Base-by-base conservation (phyloP, 2,329 filamentous ascomycete genomes). In the Aspergillus alliaceus region DNA sequence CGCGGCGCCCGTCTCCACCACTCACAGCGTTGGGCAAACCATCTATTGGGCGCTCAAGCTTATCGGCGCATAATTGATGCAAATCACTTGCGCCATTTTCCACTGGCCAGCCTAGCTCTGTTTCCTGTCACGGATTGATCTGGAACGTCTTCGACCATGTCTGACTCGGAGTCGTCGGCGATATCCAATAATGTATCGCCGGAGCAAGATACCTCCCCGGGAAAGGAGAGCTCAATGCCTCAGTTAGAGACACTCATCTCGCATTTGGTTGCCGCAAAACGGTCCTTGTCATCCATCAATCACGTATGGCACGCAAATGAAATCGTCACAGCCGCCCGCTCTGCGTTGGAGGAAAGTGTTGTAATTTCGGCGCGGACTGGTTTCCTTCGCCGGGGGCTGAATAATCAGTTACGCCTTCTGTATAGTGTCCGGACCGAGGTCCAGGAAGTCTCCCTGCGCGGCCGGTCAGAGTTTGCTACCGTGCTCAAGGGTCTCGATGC, bases 261-360 rank as follows among this genome's bases (percentile, higher is more conserved):
- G 53, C 87, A 96, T 75, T 88, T 97, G 34, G 86, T 97, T 39
- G 88, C 89, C 29, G 90, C 93, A 8, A 97, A 97, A 72, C 86
- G 91, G 44, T 93, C 93, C 1, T 83, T 98, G 4, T 90, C 90
- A 15, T 91, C 91, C 11, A 92, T 96, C 72, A 86, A 82, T 40
- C 87, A 90, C 59, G 91, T 97, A 51, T 88, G 90, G 71, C 90
- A 90, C 58, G 93, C 92, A 63, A 93, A 95, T 70, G 90, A 96
- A 68, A 87, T 97, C 55, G 89, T 95, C 44, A 91, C 86, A 20
- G 81, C 85, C 14, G 91, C 92, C 4, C 88, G 91, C 32, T 79
- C 82, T 31, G 84, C 90, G 32, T 82, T 96, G 62, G 90, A 96
- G 69, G 89, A 95, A 64, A 88, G 87, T 48, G 87, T 91, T 53